Base-by-base conservation (phyloP, 1,139 yeast genomes). In the Geotrichum bryndzae region DNA sequence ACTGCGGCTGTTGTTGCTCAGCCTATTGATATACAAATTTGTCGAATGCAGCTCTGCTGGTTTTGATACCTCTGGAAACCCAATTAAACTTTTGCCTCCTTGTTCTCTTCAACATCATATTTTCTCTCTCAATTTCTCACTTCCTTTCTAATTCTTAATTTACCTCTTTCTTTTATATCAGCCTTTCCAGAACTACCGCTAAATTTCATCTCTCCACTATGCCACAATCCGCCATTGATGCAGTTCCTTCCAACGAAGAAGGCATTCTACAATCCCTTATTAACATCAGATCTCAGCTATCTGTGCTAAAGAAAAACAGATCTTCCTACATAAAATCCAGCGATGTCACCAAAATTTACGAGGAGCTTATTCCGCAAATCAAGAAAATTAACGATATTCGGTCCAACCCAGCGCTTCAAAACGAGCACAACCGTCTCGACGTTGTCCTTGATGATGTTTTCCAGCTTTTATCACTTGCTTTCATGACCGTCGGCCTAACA, bases 401-500 rank as follows among this genome's bases (percentile, higher is more conserved):
- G 38, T 64, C 70, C 22, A 68, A 67, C 29, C 74, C 75, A 51
- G 65, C 64, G 35, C 63, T 63, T 18, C 60, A 64, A 25, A 61
- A 68, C 35, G 73, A 69, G 52, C 70, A 69, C 59, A 69, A 69
- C 61, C 63, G 69, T 54, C 88, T 88, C 25, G 96, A 90, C 71
- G 79, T 83, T 23, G 79, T 88, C n/a, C 80, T 89, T 51, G 96
- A 90, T 72, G 98, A 94, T 69, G 88, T 88, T 31, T 89, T 94
- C 80, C 97, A 92, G 73, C 78, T 94, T 59, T 77, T 92, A 58
- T 87, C 96, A 15, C 78, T 94, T 61, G 88, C 96, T 66, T 89
- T 91, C 73, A 83, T 92, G 67, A 90, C 98, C 1, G 95, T 95
- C 65, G 99, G 99, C 2, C 80, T 90, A 68, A 88, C 88, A 61